These are phyloP conservation scores for Parietaria judaica DNA, from an alignment of 306 rosid species.

Conservation along the genomic window DNA sequence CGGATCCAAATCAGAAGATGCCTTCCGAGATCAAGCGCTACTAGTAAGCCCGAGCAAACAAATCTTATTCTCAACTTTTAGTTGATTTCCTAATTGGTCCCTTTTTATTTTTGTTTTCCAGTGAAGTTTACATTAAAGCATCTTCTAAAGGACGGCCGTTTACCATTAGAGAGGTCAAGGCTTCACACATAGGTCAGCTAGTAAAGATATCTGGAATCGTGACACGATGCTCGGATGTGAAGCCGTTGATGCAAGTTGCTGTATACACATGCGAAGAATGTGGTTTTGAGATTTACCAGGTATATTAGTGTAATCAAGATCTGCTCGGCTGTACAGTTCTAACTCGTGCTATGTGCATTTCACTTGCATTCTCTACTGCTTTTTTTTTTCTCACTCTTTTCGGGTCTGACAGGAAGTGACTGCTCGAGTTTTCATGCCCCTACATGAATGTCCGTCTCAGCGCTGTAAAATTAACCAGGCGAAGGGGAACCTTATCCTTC, in stretches of 20 bases:
- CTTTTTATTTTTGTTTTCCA: conserved; percentile 25
- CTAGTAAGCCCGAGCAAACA: conserved; percentile 39
- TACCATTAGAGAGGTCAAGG: conserved; percentile 94
- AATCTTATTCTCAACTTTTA: neutral
- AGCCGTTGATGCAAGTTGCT: conserved; percentile 96
- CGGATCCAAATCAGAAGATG: conserved; percentile 85
- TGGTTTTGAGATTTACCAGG: conserved; percentile 99
- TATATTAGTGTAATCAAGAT: conserved; percentile 18
- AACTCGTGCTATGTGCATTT: neutral
- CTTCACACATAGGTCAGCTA: conserved; percentile 91
- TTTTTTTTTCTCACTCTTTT: conserved; percentile 14
- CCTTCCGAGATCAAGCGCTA: conserved; percentile 91
- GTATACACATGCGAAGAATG: conserved; percentile 97
- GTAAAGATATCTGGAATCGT: conserved; percentile 90
- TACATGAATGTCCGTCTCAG: conserved; percentile 79
- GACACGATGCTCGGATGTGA: conserved; percentile 91
- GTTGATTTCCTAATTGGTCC: conserved; percentile 5
- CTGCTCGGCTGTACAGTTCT: no score
- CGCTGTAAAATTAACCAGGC: conserved; percentile 57
- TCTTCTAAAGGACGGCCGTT: conserved; percentile 80
- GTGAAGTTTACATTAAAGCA: conserved; percentile 89
- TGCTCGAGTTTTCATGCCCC: conserved; percentile 92
- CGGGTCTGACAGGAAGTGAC: conserved; percentile 74
- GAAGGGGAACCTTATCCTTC: conserved; percentile 85
- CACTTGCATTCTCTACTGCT: neutral